Percentiles rank a stretch among this genome's conserved stretches.
These are phyloP conservation scores for Cyclotella kingstonii DNA, from an alignment of 108 stramenopile species.

Conservation along the genomic window DNA sequence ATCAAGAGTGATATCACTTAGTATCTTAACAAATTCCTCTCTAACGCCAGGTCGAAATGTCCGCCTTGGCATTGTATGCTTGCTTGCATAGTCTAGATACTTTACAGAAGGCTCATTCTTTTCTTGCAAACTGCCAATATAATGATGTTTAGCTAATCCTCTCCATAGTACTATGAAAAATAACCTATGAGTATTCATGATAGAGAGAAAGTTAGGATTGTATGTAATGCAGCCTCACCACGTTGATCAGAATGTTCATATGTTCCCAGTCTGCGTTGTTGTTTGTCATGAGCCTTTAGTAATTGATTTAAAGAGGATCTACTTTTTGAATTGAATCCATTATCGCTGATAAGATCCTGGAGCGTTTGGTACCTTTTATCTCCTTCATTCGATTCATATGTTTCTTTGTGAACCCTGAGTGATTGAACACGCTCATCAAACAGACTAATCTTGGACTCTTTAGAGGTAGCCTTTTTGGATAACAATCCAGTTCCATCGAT, in stretches of 20 bases:
- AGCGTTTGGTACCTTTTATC: constrained; percentile 13
- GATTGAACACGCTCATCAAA: constrained; percentile 45
- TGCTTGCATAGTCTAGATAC: constrained; percentile 46
- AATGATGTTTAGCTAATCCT: constrained; percentile 4
- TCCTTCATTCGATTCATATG: constrained; percentile 11
- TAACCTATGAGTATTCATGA: background rate
- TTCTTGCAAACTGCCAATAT: constrained; percentile 40
- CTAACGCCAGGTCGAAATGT: constrained; percentile 26
- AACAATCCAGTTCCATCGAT: constrained; percentile 35
- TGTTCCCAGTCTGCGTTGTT: background rate
- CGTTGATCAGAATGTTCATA: constrained; percentile 5
- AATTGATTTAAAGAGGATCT: constrained; percentile 37
- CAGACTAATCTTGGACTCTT: constrained; percentile 19
- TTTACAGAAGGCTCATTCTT: constrained; percentile 19
- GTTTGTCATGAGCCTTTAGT: constrained; percentile 22
- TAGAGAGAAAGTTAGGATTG: background rate
- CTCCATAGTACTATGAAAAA: background rate
- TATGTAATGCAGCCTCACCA: background rate
- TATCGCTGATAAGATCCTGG: constrained; percentile 25
- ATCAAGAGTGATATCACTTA: constrained; percentile 63
- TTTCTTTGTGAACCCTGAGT: constrained; percentile 10
- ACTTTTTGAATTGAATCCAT: constrained; percentile 41
- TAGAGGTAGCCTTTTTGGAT: constrained; percentile 20
- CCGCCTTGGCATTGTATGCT: constrained; percentile 20
- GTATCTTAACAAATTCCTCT: constrained; percentile 58